Percentiles rank a stretch among this genome's conserved stretches.
Evolutionary conservation across 768 basidiomycete genomes (phyloP).

Genomic region (Leccinum uliginosum): DNA sequence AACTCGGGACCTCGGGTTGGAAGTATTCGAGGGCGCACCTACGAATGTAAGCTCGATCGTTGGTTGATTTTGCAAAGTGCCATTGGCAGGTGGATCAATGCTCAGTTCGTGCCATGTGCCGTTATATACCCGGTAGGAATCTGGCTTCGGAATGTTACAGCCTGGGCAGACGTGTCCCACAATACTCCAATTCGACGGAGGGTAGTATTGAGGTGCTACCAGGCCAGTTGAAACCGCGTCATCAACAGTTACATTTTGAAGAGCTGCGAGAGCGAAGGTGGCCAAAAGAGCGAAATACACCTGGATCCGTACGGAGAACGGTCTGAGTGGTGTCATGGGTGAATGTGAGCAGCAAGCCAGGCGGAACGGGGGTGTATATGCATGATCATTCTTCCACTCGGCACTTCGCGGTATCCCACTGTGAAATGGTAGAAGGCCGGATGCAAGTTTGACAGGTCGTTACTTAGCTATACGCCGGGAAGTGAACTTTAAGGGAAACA

Average conservation of each 20-base stretch:
- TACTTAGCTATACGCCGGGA: too few relatives aligned
- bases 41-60: slow-evolving; percentile 8
- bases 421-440: too few relatives aligned
- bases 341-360: not conserved
- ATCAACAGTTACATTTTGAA: slow-evolving; percentile 16
- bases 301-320: not conserved
- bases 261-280: not conserved
- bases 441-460: too few relatives aligned
- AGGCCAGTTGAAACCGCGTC: slow-evolving; percentile 9
- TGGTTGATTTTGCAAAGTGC: not conserved
- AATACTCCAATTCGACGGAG: too few relatives aligned
- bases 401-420: too few relatives aligned
- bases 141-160: too few relatives aligned
- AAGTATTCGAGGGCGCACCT: not conserved
- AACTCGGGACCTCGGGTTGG: not conserved
- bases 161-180: too few relatives aligned
- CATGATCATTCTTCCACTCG: not conserved
- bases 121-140: not conserved
- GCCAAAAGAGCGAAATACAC: not conserved
- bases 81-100: not conserved
- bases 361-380: not conserved
- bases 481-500: too few relatives aligned
- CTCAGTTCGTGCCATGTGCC: slow-evolving; percentile 21
- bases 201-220: slow-evolving; percentile 2
- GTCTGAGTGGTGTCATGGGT: slow-evolving; percentile 1